Evolutionary conservation across 2,329 filamentous ascomycete species (phyloP).

Genomic region (Monilinia fructigena): DNA sequence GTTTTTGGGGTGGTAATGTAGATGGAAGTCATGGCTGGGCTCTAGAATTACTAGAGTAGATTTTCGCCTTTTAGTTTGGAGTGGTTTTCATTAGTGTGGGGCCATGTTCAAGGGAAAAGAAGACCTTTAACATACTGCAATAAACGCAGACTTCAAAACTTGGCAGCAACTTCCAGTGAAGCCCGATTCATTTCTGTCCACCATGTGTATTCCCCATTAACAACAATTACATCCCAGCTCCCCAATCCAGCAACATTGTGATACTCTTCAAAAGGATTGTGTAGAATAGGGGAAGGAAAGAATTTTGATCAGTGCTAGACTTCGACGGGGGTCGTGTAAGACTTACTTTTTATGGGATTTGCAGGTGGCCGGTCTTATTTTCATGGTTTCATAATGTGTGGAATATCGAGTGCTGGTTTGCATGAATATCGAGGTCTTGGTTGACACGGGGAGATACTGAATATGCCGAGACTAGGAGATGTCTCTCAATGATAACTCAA

Average conservation of each 20-base stretch:
- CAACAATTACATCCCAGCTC: conserved; percentile 1
- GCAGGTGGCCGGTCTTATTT: too few species aligned
- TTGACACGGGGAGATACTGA: too few species aligned
- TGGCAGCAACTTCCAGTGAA: too few species aligned
- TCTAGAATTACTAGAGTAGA: neutral
- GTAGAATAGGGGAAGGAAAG: too few species aligned
- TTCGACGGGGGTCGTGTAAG: too few species aligned
- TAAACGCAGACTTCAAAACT: neutral
- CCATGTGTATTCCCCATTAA: neutral
- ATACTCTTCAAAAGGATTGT: neutral
- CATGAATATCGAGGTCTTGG: too few species aligned
- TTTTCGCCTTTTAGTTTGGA: neutral
- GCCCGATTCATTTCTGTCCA: neutral
- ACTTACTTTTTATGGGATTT: too few species aligned
- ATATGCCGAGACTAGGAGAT: too few species aligned
- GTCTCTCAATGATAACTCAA: too few species aligned
- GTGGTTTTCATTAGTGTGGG: neutral
- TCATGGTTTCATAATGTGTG: too few species aligned
- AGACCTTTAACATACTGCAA: neutral
- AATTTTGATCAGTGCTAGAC: too few species aligned
- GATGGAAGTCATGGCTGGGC: neutral
- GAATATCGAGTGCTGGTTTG: too few species aligned
- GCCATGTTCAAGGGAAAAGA: neutral
- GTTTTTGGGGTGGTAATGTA: neutral
- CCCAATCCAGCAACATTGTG: neutral